Percentiles rank a stretch among this genome's conserved stretches.
Evolutionary conservation across 768 basidiomycete species (phyloP).

Genomic region (Cantharellus cinnabarinus): DNA sequence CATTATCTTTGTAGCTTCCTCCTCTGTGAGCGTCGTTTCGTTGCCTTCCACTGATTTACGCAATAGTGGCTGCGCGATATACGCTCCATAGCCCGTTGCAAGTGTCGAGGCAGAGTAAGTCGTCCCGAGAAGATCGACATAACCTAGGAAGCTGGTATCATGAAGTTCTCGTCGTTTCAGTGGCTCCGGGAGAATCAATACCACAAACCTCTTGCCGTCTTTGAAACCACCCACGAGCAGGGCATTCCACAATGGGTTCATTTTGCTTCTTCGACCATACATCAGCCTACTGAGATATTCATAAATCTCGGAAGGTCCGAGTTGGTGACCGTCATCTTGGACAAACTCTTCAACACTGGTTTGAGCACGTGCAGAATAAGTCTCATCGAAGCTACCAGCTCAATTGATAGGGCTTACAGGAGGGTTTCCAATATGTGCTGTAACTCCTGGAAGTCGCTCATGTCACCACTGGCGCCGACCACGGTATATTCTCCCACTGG

Average conservation of each 20-base stretch:
- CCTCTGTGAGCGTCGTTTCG: constrained; percentile 53
- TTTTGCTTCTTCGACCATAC: constrained; percentile 72
- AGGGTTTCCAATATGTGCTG: constrained; percentile 62
- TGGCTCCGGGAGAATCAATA: background rate
- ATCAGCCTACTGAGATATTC: constrained; percentile 79
- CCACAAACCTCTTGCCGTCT: constrained; percentile 49
- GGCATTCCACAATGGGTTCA: constrained; percentile 92
- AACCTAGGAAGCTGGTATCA: constrained; percentile 59
- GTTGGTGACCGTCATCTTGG: constrained; percentile 59
- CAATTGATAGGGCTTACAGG: constrained; percentile 19
- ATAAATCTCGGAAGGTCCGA: constrained; percentile 80
- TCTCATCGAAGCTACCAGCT: too few species aligned
- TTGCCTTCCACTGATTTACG: constrained; percentile 76
- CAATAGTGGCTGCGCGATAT: constrained; percentile 83
- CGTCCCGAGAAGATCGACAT: constrained; percentile 89
- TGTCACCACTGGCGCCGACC: constrained; percentile 85
- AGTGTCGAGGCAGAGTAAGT: constrained; percentile 86
- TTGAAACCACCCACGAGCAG: constrained; percentile 82
- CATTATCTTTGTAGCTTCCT: constrained; percentile 57
- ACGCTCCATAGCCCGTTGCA: constrained; percentile 84
- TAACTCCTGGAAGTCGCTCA: constrained; percentile 93
- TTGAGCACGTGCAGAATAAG: too few species aligned
- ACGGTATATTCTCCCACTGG: constrained; percentile 67
- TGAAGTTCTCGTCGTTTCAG: background rate
- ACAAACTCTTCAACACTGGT: constrained; percentile 40